Conservation (phyloP, 2,329 filamentous ascomycete genomes). For the Talaromyces pinophilus region DNA sequence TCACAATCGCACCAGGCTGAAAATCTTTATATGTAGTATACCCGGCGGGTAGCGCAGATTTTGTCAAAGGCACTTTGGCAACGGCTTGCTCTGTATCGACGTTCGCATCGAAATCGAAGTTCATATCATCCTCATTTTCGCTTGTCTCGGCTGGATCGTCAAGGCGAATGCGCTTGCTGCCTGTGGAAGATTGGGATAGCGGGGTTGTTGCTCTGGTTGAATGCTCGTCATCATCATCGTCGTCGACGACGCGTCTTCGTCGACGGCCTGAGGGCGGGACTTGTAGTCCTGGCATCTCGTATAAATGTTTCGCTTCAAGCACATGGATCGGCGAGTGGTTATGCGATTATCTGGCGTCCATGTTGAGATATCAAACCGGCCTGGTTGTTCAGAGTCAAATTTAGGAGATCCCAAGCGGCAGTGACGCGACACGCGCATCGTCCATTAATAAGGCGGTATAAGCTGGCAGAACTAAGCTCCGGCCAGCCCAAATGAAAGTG, state of each 20-base stretch:
- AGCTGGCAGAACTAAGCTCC: slow-evolving; percentile 26
- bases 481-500: slow-evolving; percentile 12
- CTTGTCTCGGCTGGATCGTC: slow-evolving; percentile 29
- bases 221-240: slow-evolving; percentile 29
- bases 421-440: slow-evolving; percentile 17
- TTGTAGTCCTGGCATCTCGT: slow-evolving; percentile 16
- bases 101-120: slow-evolving; percentile 16
- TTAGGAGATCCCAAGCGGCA: slow-evolving; percentile 2
- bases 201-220: slow-evolving; percentile 27
- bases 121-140: slow-evolving; percentile 26
- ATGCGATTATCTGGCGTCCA: slow-evolving; percentile 1
- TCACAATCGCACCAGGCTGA: slow-evolving; percentile 77
- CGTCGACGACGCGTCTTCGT: slow-evolving; percentile 29
- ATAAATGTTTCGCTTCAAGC: neutral
- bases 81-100: slow-evolving; percentile 3
- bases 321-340: neutral
- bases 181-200: slow-evolving; percentile 31
- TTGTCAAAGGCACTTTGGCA: slow-evolving; percentile 4
- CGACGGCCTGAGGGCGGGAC: slow-evolving; percentile 29
- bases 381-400: neutral
- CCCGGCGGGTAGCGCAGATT: slow-evolving; percentile 17
- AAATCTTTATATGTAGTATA: slow-evolving; percentile 15
- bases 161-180: slow-evolving; percentile 38
- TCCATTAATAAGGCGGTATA: slow-evolving; percentile 13
- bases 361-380: neutral